phyloP scores from a whole-genome alignment of 2,329 filamentous ascomycete species.

The Cladosporium sp. region DNA sequence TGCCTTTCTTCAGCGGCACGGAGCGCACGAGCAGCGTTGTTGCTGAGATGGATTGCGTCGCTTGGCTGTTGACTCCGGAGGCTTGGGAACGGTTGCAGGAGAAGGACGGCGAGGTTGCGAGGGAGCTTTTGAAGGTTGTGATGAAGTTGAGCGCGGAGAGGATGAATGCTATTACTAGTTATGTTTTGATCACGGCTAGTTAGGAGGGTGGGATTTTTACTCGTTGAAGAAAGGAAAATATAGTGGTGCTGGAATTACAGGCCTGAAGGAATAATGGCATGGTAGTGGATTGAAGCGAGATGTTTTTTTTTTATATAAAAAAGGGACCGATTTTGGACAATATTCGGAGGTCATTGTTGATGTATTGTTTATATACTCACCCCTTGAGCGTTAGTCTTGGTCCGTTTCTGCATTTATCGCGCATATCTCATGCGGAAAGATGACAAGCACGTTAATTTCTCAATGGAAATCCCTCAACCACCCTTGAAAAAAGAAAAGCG shows the following conservation, averaged over 20 bases:
- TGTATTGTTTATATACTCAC: no score
- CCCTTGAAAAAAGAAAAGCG: no score
- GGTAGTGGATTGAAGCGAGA: no score
- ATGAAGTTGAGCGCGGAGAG: constrained; percentile 91
- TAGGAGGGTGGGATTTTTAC: constrained; percentile 18
- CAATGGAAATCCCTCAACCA: no score
- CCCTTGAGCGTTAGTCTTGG: not conserved
- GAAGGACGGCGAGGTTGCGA: constrained; percentile 70
- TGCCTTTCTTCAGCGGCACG: constrained; percentile 94
- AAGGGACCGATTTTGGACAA: no score
- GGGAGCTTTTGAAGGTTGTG: constrained; percentile 80
- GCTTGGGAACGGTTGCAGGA: constrained; percentile 70
- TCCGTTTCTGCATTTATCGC: not conserved
- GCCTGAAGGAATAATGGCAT: no score
- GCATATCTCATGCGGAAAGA: no score
- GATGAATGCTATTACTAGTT: constrained; percentile 66
- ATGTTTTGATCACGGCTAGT: constrained; percentile 40
- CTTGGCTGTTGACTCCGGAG: constrained; percentile 72
- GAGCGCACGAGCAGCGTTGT: constrained; percentile 79
- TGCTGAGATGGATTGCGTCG: constrained; percentile 74
- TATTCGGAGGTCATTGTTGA: not conserved
- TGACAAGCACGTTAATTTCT: no score
- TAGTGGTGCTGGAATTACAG: no score
- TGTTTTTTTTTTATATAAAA: no score
- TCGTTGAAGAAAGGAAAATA: not conserved